Base-by-base conservation (phyloP, 495 filamentous ascomycete species). In the Trichodelitschia bisporula region DNA sequence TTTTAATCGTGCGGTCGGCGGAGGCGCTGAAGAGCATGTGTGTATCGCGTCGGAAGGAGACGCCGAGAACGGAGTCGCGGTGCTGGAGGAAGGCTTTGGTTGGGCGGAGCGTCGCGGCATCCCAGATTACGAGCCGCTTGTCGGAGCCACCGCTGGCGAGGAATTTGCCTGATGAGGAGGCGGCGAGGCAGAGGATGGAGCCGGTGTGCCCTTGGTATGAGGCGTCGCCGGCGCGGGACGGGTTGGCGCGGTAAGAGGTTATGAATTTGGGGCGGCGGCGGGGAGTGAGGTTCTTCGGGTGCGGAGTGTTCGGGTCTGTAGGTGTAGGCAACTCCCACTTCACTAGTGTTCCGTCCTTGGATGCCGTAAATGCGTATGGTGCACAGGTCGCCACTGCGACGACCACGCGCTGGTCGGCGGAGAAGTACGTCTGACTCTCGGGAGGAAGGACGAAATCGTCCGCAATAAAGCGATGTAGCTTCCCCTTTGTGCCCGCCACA, bases 401-500 rank as follows among this genome's bases (percentile, higher is more conserved):
- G 4, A 73, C 69, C n/a, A 69, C 50, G 34, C 65, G 61, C n/a
- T 67, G 66, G 54, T 82, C 68, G 44, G 69, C 71, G 26, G 72
- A 66, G 44, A 83, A 89, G 28, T 72, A 61, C 0, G 67, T 67
- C 47, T 72, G 57, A n/a, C n/a, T n/a, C n/a, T n/a, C n/a, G n/a
- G n/a, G n/a, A n/a, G n/a, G n/a, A n/a, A n/a, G n/a, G 1, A 57
- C 50, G 4, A 76, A 76, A 1, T 53, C 43, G 12, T 51, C 51
- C 40, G 82, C 70, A 26, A 97, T 59, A 38, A 62, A 61, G 26
- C 78, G 64, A 52, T 91, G 92, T 10, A 89, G 55, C 33, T 73
- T 73, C 20, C 86, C 86, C 57, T 95, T 95, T 30, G 71, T 65
- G 48, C 91, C 84, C 16, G 89, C 84, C 50, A 80, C 80, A 48